Percentiles rank a stretch among this genome's conserved stretches.
Evolutionary conservation across 1,139 yeast species (phyloP).

Genomic region (Pichia sp.): DNA sequence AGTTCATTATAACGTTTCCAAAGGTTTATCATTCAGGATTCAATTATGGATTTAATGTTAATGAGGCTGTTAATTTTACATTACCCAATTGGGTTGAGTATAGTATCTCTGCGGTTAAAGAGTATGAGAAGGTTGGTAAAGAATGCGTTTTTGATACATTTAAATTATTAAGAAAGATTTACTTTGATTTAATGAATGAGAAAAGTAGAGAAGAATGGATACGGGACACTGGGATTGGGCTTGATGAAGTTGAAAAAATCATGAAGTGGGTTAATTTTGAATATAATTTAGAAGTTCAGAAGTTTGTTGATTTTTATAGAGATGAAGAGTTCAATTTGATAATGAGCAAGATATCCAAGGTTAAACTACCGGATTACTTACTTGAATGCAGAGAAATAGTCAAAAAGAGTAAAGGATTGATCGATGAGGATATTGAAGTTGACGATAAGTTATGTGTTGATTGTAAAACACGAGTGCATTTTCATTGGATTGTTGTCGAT

Average conservation of each 20-base stretch:
- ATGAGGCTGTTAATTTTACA: constrained; percentile 78
- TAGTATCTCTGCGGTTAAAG: constrained; percentile 52
- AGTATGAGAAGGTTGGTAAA: constrained; percentile 48
- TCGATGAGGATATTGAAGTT: constrained; percentile 11
- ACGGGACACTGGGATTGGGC: constrained; percentile 8
- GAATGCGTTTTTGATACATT: constrained; percentile 49
- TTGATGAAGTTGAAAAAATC: background rate
- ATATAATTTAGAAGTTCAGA: constrained; percentile 10
- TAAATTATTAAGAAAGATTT: constrained; percentile 23
- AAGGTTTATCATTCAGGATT: constrained; percentile 78
- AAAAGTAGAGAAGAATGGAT: constrained; percentile 10
- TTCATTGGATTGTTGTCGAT: constrained; percentile 29
- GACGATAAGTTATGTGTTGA: constrained; percentile 29
- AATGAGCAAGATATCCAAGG: background rate
- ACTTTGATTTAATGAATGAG: constrained; percentile 17
- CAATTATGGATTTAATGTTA: constrained; percentile 69
- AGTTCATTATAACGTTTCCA: constrained; percentile 68
- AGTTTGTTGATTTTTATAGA: background rate
- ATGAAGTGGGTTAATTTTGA: constrained; percentile 7
- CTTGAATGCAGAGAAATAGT: background rate
- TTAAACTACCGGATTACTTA: constrained; percentile 3
- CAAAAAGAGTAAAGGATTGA: background rate
- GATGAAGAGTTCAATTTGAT: background rate
- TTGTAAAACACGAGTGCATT: constrained; percentile 30
- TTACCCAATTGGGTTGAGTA: constrained; percentile 60